Evolutionary conservation across 2,329 filamentous ascomycete species (phyloP), one percentile per base, ranked within the genome.

Genomic region (Berkeleyomyces rouxiae): DNA sequence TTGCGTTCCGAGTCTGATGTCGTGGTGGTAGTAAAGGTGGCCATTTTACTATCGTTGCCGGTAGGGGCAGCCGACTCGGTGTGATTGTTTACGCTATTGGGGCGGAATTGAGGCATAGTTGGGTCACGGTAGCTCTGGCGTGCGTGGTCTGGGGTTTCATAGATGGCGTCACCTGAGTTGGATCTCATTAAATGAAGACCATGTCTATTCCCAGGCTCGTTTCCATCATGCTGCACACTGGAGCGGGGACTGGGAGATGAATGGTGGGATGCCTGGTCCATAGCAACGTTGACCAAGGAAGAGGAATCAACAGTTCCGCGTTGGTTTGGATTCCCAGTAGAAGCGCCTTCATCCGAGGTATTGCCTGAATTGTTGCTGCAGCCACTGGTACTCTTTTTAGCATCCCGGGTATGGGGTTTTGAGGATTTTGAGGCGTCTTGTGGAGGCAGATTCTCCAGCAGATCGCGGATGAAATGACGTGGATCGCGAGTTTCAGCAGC

Each of bases 21-120:
- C 13, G 10, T 44, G 33, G 10, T 33, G 55, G 36, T 16, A 51
- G 66, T 67, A n/a, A 65, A 66, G 13, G 68, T 67, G 31, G 33
- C 39, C 46, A 61, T 47, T 4, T 37, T 9, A 44, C 39, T 61
- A 9, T 61, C 43, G 59, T 39, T 23, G 59, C 51, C 39, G 13
- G 33, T 61, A 0, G 59, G 49, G 5, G 61, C 61, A 10, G 63
- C 46, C 10, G 55, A n/a, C 31, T 59, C 55, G 10, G 31, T 31
- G 11, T 66, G 62, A 5, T 65, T 63, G 31, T 68, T 67, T 0
- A 68, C 65, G 40, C 72, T 75, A 66, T 85, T 80, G n/a, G 84
- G 84, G 4, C 82, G 78, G 69, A 86, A 86, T 67, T 88, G 85
- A 7, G 85, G 85, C 71, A 87, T 75, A 0, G 84, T 87, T 6